Conservation (phyloP, 2,329 filamentous ascomycete genomes). For the Colletotrichum chrysophilum region DNA sequence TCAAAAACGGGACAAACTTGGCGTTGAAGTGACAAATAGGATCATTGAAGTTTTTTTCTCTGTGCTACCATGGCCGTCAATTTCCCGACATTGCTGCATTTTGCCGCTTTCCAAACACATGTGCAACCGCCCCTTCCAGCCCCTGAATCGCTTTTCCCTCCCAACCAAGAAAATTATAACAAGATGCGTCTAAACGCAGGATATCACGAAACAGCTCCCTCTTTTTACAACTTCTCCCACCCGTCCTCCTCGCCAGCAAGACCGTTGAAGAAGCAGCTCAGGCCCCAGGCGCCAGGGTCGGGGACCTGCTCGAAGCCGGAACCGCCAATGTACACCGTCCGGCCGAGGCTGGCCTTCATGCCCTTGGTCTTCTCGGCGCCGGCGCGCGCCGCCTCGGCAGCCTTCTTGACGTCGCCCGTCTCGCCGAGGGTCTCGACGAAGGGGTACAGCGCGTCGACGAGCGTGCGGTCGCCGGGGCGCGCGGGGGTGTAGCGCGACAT, state of each 20-base stretch:
- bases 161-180: background rate
- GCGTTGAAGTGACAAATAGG: slow-evolving; percentile 39
- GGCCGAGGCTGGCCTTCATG: slow-evolving; percentile 88
- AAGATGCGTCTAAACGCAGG: background rate
- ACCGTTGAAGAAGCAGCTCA: slow-evolving; percentile 83
- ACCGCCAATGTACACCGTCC: slow-evolving; percentile 80
- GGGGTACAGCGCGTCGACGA: slow-evolving; percentile 88
- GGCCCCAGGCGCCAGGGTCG: slow-evolving; percentile 72
- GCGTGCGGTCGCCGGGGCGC: slow-evolving; percentile 84
- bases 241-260: slow-evolving; percentile 63
- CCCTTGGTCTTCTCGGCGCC: slow-evolving; percentile 87
- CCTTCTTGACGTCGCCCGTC: slow-evolving; percentile 71
- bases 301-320: slow-evolving; percentile 53
- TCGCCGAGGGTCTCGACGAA: slow-evolving; percentile 77
- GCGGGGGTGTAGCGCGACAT: slow-evolving; percentile 89
- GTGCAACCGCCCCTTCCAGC: background rate
- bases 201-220: background rate
- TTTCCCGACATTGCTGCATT: background rate
- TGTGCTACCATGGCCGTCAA: background rate
- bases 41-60: slow-evolving; percentile 7
- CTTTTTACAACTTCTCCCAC: slow-evolving; percentile 36
- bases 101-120: background rate
- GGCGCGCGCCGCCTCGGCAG: slow-evolving; percentile 75
- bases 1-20: slow-evolving; percentile 35
- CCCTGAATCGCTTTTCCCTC: background rate